A percentile compares a stretch with the other conserved stretches of the same genome.
phyloP scores from a whole-genome alignment of 495 filamentous ascomycete species.

The Xylaria flabelliformis region DNA sequence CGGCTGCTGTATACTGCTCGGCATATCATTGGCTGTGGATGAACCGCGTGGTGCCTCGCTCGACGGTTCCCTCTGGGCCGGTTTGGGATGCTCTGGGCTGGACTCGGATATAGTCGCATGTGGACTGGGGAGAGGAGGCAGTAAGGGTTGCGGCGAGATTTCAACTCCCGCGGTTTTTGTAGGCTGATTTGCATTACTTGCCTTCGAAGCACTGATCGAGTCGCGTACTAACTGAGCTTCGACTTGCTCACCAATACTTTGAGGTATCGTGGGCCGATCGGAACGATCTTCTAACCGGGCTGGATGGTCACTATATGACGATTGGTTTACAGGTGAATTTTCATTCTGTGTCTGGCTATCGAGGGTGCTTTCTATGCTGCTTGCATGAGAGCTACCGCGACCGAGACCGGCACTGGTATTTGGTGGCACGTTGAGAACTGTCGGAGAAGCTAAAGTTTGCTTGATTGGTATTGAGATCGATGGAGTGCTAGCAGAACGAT shows the following conservation, averaged over 20 bases:
- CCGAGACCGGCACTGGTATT: conserved; percentile 64
- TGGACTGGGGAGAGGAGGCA: not conserved
- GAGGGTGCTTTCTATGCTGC: not conserved
- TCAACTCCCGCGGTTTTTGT: not conserved
- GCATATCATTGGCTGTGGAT: not conserved
- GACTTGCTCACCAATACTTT: conserved; percentile 39
- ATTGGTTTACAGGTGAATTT: not conserved
- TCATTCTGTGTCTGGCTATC: conserved; percentile 6
- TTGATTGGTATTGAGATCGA: conserved; percentile 55
- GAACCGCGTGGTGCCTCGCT: not conserved
- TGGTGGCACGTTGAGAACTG: conserved; percentile 50
- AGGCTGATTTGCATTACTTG: conserved; percentile 3
- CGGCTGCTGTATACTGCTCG: not conserved
- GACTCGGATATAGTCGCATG: not conserved
- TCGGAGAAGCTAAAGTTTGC: conserved; percentile 48
- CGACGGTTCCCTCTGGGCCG: not conserved
- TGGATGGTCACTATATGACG: not conserved
- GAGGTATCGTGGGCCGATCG: conserved; percentile 26
- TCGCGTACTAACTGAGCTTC: conserved; percentile 52
- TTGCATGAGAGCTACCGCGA: conserved; percentile 43
- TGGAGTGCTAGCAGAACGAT: conserved; percentile 39
- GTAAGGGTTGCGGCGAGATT: not conserved
- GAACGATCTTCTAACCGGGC: conserved; percentile 25
- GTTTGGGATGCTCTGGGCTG: not conserved
- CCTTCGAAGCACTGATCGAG: conserved; percentile 31